A percentile compares a stretch with the other conserved stretches of the same genome.
Conservation (phyloP, 768 basidiomycete genomes). For the Xerocomus potaroensis region DNA sequence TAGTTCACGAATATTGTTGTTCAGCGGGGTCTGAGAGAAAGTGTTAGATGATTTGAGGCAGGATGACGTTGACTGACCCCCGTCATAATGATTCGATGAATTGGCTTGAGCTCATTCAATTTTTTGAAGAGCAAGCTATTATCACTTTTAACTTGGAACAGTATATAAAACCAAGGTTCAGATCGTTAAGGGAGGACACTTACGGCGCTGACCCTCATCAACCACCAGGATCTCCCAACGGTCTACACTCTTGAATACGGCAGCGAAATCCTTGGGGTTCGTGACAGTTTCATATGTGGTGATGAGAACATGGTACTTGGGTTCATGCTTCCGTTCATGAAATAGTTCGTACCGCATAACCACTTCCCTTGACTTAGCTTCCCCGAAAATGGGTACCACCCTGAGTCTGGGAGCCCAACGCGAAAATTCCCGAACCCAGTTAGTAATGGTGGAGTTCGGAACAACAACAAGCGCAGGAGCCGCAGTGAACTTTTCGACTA, state of each 20-base stretch:
- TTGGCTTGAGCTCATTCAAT: constrained; percentile 70
- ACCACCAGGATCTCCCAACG: constrained; percentile 94
- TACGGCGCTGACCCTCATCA: constrained; percentile 90
- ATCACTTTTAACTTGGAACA: constrained; percentile 73
- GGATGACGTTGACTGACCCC: constrained; percentile 47
- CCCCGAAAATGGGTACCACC: constrained; percentile 86
- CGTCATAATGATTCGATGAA: constrained; percentile 86
- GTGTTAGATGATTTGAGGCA: background rate
- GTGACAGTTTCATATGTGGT: constrained; percentile 90
- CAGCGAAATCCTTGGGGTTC: constrained; percentile 59
- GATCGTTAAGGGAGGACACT: constrained; percentile 29
- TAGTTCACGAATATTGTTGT: constrained; percentile 94
- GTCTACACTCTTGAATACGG: constrained; percentile 75
- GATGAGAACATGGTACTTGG: constrained; percentile 85
- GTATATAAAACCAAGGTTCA: constrained; percentile 6
- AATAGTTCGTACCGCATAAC: constrained; percentile 79
- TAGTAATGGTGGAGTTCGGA: constrained; percentile 93
- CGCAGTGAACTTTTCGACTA: constrained; percentile 50
- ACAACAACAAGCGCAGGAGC: constrained; percentile 88
- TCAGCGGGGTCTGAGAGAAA: constrained; percentile 71
- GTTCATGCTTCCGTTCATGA: constrained; percentile 49
- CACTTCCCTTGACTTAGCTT: constrained; percentile 71
- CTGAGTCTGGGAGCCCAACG: constrained; percentile 62
- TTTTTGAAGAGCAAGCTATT: constrained; percentile 74
- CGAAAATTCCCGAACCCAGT: constrained; percentile 94